phyloP scores from a whole-genome alignment of 2,329 filamentous ascomycete species.

The Juglanconis juglandina region DNA sequence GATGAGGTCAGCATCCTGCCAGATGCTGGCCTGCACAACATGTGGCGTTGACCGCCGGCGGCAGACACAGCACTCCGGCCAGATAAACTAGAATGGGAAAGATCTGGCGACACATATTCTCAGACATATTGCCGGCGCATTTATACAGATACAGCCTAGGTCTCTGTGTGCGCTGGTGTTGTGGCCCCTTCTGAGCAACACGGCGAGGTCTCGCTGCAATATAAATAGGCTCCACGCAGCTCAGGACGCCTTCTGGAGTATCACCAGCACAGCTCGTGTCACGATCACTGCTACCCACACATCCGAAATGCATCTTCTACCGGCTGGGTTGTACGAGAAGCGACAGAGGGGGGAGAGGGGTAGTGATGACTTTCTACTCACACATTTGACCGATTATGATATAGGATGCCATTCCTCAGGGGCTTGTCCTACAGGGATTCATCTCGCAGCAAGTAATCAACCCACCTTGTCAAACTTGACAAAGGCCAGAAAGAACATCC shows the following conservation, averaged over 20 bases:
- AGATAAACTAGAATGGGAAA: background rate
- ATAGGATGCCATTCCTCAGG: no score
- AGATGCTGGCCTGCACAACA: background rate
- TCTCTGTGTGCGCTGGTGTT: background rate
- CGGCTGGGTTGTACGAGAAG: no score
- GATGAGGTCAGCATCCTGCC: background rate
- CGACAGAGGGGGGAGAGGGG: no score
- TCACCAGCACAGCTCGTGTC: constrained; percentile 13
- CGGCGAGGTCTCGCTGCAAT: constrained; percentile 12
- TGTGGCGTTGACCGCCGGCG: background rate
- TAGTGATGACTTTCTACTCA: no score
- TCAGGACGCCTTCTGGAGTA: constrained; percentile 4
- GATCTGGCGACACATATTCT: constrained; percentile 4
- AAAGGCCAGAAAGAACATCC: no score
- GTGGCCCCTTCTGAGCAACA: constrained; percentile 7
- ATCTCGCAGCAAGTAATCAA: no score
- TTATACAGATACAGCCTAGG: background rate
- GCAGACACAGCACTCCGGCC: background rate
- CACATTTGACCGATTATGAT: no score
- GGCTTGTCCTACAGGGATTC: no score
- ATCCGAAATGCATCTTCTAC: background rate
- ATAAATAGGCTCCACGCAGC: constrained; percentile 18
- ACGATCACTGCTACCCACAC: background rate
- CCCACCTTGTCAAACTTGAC: no score
- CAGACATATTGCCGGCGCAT: constrained; percentile 1